phyloP scores from a whole-genome alignment of 805 yeast species.

The Middelhovenomyces tepae region DNA sequence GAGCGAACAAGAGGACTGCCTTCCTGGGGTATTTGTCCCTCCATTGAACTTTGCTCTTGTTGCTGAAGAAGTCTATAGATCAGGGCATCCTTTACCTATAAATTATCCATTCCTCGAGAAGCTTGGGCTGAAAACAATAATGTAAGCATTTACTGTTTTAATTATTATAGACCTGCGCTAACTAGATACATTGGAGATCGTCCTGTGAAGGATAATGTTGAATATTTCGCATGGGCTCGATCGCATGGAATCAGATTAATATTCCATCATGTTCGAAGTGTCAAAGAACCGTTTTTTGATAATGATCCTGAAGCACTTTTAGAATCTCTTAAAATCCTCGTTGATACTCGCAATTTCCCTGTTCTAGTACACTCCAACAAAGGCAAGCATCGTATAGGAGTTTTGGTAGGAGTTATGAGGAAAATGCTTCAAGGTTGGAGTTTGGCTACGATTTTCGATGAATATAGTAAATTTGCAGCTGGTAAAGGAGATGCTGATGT shows the following conservation, averaged over 20 bases:
- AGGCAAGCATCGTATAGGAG: conserved; percentile 96
- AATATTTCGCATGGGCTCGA: conserved; percentile 62
- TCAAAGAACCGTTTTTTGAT: conserved; percentile 63
- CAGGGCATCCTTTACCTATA: conserved; percentile 88
- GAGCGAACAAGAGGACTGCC: too few relatives aligned
- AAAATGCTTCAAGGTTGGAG: conserved; percentile 89
- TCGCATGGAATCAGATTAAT: conserved; percentile 45
- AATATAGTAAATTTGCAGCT: conserved; percentile 83
- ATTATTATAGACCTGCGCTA: conserved; percentile 4
- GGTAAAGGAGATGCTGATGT: conserved; percentile 91
- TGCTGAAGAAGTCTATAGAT: conserved; percentile 77
- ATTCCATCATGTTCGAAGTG: conserved; percentile 57
- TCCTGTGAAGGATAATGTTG: conserved; percentile 41
- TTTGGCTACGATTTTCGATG: conserved; percentile 85
- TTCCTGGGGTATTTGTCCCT: conserved; percentile 52
- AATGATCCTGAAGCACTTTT: conserved; percentile 52
- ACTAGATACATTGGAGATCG: conserved; percentile 43
- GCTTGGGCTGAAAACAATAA: conserved; percentile 65
- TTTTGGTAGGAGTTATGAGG: conserved; percentile 83
- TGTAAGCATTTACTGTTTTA: conserved; percentile 43
- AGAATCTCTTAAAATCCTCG: conserved; percentile 25
- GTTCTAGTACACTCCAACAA: conserved; percentile 86
- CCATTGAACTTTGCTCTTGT: conserved; percentile 88
- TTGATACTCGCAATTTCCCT: conserved; percentile 61
- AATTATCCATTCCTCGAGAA: conserved; percentile 73